Evolutionary conservation across 495 filamentous ascomycete species (phyloP).

Genomic region (Podospora sp.): DNA sequence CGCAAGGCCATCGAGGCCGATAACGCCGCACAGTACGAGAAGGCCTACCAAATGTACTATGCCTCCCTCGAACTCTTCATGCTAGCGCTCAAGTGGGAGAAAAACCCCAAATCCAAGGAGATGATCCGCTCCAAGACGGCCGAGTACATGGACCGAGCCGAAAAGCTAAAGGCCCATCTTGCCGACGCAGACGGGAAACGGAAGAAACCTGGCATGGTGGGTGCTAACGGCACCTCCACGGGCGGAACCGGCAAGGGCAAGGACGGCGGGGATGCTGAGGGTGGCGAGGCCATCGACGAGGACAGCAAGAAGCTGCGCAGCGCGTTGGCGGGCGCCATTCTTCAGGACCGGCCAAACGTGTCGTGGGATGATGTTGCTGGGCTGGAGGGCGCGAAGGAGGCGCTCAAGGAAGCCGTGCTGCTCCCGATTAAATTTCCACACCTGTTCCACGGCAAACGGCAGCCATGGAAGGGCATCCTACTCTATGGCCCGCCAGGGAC

Average conservation of each 20-base stretch:
- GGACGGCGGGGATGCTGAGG: slow-evolving; percentile 48
- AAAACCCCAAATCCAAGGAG: slow-evolving; percentile 92
- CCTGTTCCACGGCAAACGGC: slow-evolving; percentile 92
- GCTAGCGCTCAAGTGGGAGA: slow-evolving; percentile 97
- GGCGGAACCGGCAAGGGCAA: slow-evolving; percentile 63
- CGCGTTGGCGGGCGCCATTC: slow-evolving; percentile 86
- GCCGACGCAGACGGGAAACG: slow-evolving; percentile 73
- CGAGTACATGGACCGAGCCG: slow-evolving; percentile 98
- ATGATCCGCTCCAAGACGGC: slow-evolving; percentile 91
- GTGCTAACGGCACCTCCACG: slow-evolving; percentile 79
- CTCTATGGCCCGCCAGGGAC: slow-evolving; percentile 96
- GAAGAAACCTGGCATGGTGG: slow-evolving; percentile 74
- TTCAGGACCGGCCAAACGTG: slow-evolving; percentile 92
- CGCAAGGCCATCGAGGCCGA: slow-evolving; percentile 97
- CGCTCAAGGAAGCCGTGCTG: slow-evolving; percentile 95
- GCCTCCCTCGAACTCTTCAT: slow-evolving; percentile 92
- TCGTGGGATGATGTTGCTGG: slow-evolving; percentile 99
- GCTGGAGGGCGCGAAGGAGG: slow-evolving; percentile 91
- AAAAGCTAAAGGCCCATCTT: slow-evolving; percentile 93
- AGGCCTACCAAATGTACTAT: slow-evolving; percentile 94
- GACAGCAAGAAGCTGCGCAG: slow-evolving; percentile 93
- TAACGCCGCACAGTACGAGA: slow-evolving; percentile 93
- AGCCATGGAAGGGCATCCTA: slow-evolving; percentile 98
- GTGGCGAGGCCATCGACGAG: slow-evolving; percentile 74
- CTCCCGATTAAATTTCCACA: slow-evolving; percentile 98